Percentiles rank a stretch among this genome's conserved stretches.
Conservation (phyloP, 2,329 filamentous ascomycete species). For the Fusarium mexicanum region DNA sequence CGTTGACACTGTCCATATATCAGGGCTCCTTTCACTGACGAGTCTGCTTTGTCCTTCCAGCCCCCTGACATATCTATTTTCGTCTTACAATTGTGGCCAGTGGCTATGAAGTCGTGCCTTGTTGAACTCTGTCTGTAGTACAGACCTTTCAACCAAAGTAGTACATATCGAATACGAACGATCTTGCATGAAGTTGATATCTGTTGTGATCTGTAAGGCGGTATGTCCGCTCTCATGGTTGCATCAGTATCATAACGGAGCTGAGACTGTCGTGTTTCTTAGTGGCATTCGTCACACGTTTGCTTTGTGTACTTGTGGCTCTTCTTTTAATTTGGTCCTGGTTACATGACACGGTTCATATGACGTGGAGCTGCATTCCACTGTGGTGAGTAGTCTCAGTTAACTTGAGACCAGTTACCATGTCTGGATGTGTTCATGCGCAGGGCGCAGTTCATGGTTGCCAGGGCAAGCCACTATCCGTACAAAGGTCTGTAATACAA, state of each 20-base stretch:
- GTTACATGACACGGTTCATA: not conserved
- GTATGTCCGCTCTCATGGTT: not conserved
- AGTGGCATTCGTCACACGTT: not conserved
- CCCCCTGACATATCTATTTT: not conserved
- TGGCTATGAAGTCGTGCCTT: not conserved
- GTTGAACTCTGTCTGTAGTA: not conserved
- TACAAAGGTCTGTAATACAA: not conserved
- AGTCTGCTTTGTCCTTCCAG: not conserved
- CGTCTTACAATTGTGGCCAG: not conserved
- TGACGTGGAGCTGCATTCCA: slow-evolving; percentile 7
- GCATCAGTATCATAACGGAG: not conserved
- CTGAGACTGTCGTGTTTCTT: not conserved
- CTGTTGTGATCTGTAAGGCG: not conserved
- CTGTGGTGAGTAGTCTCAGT: not conserved
- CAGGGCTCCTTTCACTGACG: not conserved
- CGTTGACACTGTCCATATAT: not conserved
- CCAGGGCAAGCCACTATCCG: not conserved
- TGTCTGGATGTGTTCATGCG: not conserved
- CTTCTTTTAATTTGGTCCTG: not conserved
- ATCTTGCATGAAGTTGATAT: slow-evolving; percentile 1
- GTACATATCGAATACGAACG: slow-evolving; percentile 1
- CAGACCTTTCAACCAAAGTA: not conserved
- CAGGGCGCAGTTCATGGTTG: not conserved
- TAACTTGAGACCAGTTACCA: not conserved
- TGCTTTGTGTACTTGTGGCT: not conserved